Percentiles rank a stretch among this genome's conserved stretches.
phyloP scores from a whole-genome alignment of 306 rosid species.

The Dalbergia cochinchinensis region DNA sequence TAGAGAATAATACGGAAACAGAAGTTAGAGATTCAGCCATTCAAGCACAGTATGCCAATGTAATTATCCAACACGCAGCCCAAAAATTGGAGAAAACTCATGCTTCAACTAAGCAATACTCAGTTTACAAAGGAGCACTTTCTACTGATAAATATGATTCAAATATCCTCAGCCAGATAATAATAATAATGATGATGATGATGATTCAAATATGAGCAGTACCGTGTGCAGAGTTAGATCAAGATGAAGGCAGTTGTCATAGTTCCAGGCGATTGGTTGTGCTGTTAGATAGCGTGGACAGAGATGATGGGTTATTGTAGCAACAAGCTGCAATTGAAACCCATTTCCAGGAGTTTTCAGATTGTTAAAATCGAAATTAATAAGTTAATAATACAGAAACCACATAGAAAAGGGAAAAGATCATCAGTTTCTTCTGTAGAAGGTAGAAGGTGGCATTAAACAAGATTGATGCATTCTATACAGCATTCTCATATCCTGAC shows the following conservation, averaged over 20 bases:
- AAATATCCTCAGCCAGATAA: background rate
- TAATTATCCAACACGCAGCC: background rate
- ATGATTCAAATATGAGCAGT: constrained; percentile 37
- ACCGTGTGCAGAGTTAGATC: constrained; percentile 96
- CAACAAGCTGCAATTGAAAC: constrained; percentile 83
- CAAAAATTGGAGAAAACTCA: background rate
- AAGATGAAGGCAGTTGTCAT: constrained; percentile 83
- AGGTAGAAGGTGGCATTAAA: constrained; percentile 88
- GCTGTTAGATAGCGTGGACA: constrained; percentile 83
- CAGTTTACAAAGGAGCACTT: background rate
- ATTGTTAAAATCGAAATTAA: constrained; percentile 29
- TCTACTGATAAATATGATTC: constrained; percentile 1
- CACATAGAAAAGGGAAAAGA: constrained; percentile 34
- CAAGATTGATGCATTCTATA: constrained; percentile 90
- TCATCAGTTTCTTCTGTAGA: constrained; percentile 85
- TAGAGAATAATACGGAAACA: background rate
- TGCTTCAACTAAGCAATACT: background rate
- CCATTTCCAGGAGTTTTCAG: constrained; percentile 37
- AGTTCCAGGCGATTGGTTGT: constrained; percentile 93
- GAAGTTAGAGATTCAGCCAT: constrained; percentile 5
- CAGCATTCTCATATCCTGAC: constrained; percentile 71
- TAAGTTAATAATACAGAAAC: constrained; percentile 37
- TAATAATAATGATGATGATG: background rate
- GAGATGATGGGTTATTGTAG: constrained; percentile 96
- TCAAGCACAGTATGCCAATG: constrained; percentile 6